Conservation (phyloP, 768 basidiomycete genomes). For the Rhodotorula paludigena region DNA sequence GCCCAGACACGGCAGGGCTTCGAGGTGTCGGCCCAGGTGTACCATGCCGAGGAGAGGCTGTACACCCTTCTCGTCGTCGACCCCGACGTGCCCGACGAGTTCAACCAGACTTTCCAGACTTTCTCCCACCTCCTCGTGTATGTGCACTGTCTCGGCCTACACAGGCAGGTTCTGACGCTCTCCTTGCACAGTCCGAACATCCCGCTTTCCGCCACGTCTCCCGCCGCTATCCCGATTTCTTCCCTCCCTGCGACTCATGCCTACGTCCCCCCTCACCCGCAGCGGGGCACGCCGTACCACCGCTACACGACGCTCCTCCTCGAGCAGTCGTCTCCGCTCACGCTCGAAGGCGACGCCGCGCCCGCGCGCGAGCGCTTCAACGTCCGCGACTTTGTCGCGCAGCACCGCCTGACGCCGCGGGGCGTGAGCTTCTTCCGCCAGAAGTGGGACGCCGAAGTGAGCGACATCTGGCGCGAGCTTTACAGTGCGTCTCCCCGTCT, state of each 20-base stretch:
- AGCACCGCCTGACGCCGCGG: constrained; percentile 58
- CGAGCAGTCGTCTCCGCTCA: constrained; percentile 54
- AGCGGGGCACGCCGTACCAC: constrained; percentile 81
- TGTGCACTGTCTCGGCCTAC: constrained; percentile 41
- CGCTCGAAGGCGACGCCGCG: not conserved
- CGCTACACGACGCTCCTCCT: constrained; percentile 76
- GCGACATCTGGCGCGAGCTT: constrained; percentile 61
- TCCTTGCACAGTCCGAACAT: constrained; percentile 67
- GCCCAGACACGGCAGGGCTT: constrained; percentile 66
- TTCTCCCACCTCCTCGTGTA: constrained; percentile 85
- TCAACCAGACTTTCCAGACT: constrained; percentile 60
- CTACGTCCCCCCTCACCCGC: constrained; percentile 88
- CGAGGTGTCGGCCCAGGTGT: constrained; percentile 65
- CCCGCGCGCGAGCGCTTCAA: constrained; percentile 51
- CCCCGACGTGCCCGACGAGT: constrained; percentile 77
- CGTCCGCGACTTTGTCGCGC: constrained; percentile 59
- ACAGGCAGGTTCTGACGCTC: too few species aligned
- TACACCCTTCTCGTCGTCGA: constrained; percentile 89
- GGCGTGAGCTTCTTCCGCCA: constrained; percentile 80
- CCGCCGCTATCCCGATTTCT: constrained; percentile 18
- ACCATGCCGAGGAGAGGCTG: constrained; percentile 70
- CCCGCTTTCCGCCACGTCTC: constrained; percentile 55
- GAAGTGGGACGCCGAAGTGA: constrained; percentile 57
- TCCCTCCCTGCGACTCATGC: constrained; percentile 45
- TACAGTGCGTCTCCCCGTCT: constrained; percentile 56